phyloP scores from a whole-genome alignment of 306 rosid species.

The Arachis stenosperma region DNA sequence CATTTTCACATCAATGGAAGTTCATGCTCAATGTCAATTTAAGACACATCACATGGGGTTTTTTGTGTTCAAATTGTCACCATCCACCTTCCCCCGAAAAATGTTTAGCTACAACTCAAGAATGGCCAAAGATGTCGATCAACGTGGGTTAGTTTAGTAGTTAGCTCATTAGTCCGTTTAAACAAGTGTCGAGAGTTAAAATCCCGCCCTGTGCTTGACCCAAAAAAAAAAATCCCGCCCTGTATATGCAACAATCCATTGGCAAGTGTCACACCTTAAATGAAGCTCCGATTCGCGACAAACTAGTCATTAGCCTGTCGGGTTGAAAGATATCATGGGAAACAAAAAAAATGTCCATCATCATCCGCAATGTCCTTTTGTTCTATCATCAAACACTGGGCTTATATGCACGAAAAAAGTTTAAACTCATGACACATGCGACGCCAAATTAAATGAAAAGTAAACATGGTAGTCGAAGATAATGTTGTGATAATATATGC shows the following conservation, averaged over 20 bases:
- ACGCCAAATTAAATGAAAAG: not conserved
- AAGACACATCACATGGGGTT: conserved; percentile 52
- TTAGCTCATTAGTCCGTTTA: too few species aligned
- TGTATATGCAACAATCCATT: too few species aligned
- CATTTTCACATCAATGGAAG: conserved; percentile 43
- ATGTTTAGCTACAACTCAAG: not conserved
- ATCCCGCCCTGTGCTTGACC: too few species aligned
- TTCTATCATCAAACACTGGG: conserved; percentile 7
- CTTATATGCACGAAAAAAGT: not conserved
- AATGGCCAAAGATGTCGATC: conserved; percentile 2
- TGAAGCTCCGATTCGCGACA: too few species aligned
- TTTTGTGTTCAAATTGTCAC: conserved; percentile 42
- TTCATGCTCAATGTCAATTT: conserved; percentile 30
- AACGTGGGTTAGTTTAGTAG: too few species aligned
- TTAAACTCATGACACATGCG: not conserved
- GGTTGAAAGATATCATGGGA: too few species aligned
- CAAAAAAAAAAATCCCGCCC: too few species aligned
- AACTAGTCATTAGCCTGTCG: too few species aligned
- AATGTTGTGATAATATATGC: too few species aligned
- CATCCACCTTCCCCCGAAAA: conserved; percentile 28
- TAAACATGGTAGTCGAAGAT: not conserved
- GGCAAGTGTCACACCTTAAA: too few species aligned
- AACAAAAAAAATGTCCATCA: not conserved
- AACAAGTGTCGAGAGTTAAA: too few species aligned
- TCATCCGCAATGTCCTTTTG: conserved; percentile 12